A percentile compares a stretch with the other conserved stretches of the same genome.
These are phyloP conservation scores for Vanderwaltozyma polyspora DNA, from an alignment of 805 yeast species.

Conservation along the genomic window DNA sequence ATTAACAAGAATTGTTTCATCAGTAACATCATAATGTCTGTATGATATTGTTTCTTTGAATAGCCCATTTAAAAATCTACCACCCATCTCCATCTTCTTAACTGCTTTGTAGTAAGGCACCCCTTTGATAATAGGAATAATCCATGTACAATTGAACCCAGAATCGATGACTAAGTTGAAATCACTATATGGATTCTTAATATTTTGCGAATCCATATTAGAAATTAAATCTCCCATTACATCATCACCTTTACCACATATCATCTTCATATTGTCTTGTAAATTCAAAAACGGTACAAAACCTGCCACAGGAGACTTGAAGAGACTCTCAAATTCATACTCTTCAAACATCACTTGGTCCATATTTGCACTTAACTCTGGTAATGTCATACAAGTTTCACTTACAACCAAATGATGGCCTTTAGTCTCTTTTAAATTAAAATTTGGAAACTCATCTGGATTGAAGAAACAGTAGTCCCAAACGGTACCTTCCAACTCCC, in stretches of 20 bases:
- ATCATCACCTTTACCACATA: slow-evolving; percentile 16
- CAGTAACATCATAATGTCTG: slow-evolving; percentile 85
- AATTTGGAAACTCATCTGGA: slow-evolving; percentile 32
- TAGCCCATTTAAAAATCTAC: slow-evolving; percentile 71
- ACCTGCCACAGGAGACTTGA: slow-evolving; percentile 51
- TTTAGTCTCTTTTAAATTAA: slow-evolving; percentile 33
- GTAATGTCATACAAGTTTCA: slow-evolving; percentile 74
- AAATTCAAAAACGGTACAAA: slow-evolving; percentile 51
- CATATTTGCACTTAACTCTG: slow-evolving; percentile 68
- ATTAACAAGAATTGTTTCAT: slow-evolving; percentile 76
- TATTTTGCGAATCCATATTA: background rate
- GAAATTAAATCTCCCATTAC: slow-evolving; percentile 4
- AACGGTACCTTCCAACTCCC: slow-evolving; percentile 81
- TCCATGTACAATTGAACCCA: slow-evolving; percentile 81
- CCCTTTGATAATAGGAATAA: slow-evolving; percentile 75
- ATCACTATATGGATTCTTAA: slow-evolving; percentile 32
- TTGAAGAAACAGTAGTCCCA: slow-evolving; percentile 73
- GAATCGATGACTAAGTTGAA: slow-evolving; percentile 76
- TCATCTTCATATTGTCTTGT: slow-evolving; percentile 3
- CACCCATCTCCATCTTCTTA: slow-evolving; percentile 74
- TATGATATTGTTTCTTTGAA: slow-evolving; percentile 78
- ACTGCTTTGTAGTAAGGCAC: slow-evolving; percentile 67
- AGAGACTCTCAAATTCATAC: slow-evolving; percentile 64
- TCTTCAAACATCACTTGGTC: slow-evolving; percentile 94
- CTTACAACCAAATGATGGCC: slow-evolving; percentile 57